Base-by-base conservation (phyloP, 176 grass and related monocot species). In the Triticum timopheevii region DNA sequence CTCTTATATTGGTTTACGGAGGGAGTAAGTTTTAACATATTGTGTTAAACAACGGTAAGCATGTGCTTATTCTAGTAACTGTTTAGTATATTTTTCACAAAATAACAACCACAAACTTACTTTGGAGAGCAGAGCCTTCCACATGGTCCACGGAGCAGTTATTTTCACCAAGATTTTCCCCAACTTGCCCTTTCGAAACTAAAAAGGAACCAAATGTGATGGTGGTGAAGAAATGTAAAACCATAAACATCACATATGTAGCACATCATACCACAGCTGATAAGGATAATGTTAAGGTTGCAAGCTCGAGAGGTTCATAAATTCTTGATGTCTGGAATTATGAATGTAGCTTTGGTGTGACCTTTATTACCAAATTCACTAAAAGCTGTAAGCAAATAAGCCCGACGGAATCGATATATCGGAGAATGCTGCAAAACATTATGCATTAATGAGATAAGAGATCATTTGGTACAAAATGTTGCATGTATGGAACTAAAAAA, bases 251-350 rank as follows among this genome's bases (percentile, higher is more conserved):
- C 63, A 85, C 44, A 87, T 71, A 78, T 31, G 83, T 82, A 86
- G 76, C 39, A 56, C 86, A 83, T n/a, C 80, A 36, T 90, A 96
- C 97, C 97, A 80, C 84, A 82, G 68, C 87, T 96, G 74, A 96
- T 82, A 83, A 99, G 59, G 72, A 99, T 92, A 85, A 99, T 93
- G 83, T 81, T 80, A 86, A 99, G 92, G 82, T 87, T 90, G 81
- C 84, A 87, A 88, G 88, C 65, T 89, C 83, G 69, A 50, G 83
- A 85, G 65, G 82, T 87, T 78, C 94, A 85, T 45, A 96, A 85
- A 69, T 88, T 96, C 88, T 93, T 95, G 82, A 99, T 42, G 34
- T 91, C 90, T 67, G 97, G 97, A 81, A 99, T 91, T 42, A 90
- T 77, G 89, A 99, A 94, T 78, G 69, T 94, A 25, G 94, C 92